Evolutionary conservation across 176 grass and related monocot species (phyloP), one percentile per base, ranked within the genome.

Genomic region (Avena insularis): DNA sequence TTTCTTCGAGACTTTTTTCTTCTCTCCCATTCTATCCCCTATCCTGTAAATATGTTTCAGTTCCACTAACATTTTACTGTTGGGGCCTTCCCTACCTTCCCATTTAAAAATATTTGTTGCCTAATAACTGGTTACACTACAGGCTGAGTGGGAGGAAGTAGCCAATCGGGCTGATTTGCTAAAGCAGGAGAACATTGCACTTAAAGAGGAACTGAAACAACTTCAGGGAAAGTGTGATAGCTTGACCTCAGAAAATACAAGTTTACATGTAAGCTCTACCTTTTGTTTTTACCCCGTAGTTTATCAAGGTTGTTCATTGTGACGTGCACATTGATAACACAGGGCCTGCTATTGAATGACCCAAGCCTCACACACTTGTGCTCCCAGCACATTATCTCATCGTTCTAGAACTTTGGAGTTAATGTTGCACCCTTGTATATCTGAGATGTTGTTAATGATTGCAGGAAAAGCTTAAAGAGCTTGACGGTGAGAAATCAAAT

Each of bases 111-210:
- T 77, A 63, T 77, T 36, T 67, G 17, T 81, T 84, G 15, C 21
- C 9, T 58, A 58, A 58, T 43, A 59, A 79, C 50, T 70, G 21
- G 60, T 9, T 84, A 53, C 80, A 20, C 69, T 64, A 61, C 81
- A 92, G 91, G 91, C 87, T 65, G 91, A 92, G 81, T 92, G 91
- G 87, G 91, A 90, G 81, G 91, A 92, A 84, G 84, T 92, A 75
- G 84, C 87, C 76, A 92, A 54, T 86, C 80, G 68, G 69, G 91
- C 87, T 62, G 87, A 84, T 80, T 84, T 86, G 69, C 87, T 90
- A 70, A 92, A 92, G 77, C 83, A 92, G 76, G 91, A 92, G 86
- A 92, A 92, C 51, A 77, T 61, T 81, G 89, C 87, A 64, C 91
- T 92, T 20, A 92, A 90, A 83, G 87, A 92, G 87, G 91, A 92